Evolutionary conservation across 2,329 filamentous ascomycete genomes (phyloP), one percentile per base, ranked within the genome.

Genomic region (Penicillium sp.): DNA sequence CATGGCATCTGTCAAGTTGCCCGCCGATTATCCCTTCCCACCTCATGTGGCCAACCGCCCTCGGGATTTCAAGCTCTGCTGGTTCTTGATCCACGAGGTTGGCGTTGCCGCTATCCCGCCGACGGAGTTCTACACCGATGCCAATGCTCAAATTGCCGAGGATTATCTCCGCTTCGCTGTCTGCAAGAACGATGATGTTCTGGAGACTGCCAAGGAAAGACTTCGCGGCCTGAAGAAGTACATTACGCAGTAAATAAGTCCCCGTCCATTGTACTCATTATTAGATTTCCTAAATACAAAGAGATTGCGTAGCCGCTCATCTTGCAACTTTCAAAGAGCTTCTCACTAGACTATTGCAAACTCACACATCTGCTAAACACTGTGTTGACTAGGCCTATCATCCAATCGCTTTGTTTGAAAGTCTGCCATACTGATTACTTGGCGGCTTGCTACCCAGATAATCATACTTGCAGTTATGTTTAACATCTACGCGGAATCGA

Each of bases 31-130:
- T 77, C 86, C 89, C 0, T 98, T 98, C 83, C 95, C 95, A 30
- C 84, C 89, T 1, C 92, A 97, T 74, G 94, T 99, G 38, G 91
- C 91, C 15, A 88, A 84, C 72, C 87, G 95, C 1, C 92, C 95
- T 26, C 85, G 95, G 33, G 95, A 99, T 77, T 99, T 98, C 81
- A 92, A 96, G 83, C 86, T 99, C 51, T 88, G 89, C 38, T 99
- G 94, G 94, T 98, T 98, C 81, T 80, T 97, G 71, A 99, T 99
- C 79, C 93, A 93, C 76, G 94, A 99, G 81, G 83, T 99, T 22
- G 95, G 95, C 10, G 92, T 99, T 30, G 95, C 95, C 2, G 93
- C 94, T 9, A 97, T 99, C 65, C 95, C 95, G 19, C 95, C 95
- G 0, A 97, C 93, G 0, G 95, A 99, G 78, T 99, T 99, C 78